These are phyloP conservation scores for Eucalyptus coolabah DNA, from an alignment of 345 rosid genomes.

Conservation along the genomic window DNA sequence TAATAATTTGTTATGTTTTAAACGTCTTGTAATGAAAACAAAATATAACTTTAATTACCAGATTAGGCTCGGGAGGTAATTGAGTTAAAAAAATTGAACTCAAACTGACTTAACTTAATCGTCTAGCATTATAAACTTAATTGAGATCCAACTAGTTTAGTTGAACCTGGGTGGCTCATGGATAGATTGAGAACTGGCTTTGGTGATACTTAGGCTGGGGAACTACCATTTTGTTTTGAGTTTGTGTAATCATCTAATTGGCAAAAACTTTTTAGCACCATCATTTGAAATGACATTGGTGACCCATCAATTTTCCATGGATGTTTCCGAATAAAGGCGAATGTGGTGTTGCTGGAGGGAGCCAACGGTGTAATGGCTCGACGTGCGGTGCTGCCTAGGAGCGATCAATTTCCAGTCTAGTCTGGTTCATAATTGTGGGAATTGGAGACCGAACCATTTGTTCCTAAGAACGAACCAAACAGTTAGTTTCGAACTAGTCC, in stretches of 20 bases:
- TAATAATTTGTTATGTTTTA: background rate
- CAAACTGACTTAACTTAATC: background rate
- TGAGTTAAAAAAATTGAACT: background rate
- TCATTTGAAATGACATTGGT: background rate
- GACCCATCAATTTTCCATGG: background rate
- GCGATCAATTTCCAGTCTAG: no score
- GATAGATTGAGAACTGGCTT: background rate
- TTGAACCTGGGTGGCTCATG: background rate
- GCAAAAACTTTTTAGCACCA: background rate
- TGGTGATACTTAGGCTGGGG: background rate
- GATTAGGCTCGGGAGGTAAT: background rate
- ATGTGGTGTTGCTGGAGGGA: constrained; percentile 64
- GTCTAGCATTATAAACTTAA: background rate
- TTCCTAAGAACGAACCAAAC: no score
- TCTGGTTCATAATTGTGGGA: rapidly evolving
- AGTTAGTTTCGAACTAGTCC: no score
- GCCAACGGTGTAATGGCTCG: constrained; percentile 95
- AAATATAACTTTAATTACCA: background rate
- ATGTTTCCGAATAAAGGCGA: constrained; percentile 29
- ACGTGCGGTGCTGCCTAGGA: constrained; percentile 22
- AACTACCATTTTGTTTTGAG: background rate
- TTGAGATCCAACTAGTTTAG: background rate
- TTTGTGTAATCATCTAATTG: background rate
- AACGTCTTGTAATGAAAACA: background rate
- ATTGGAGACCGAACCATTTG: no score